Evolutionary conservation across 768 basidiomycete species (phyloP), one percentile per base, ranked within the genome.

Genomic region (Tylopilus subfusipes): DNA sequence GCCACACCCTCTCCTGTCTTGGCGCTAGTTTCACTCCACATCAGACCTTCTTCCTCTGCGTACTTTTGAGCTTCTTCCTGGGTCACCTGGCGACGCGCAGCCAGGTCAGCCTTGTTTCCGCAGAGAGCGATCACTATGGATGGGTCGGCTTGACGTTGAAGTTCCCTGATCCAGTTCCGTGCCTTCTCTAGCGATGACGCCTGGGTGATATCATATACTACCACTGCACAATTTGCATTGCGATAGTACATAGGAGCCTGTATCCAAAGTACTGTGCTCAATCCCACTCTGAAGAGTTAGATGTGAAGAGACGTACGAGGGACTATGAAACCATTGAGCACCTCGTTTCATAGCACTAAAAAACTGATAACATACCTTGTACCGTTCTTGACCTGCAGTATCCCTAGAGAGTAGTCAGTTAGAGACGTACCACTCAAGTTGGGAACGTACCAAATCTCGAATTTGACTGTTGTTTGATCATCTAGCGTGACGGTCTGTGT

Each of bases 241-340:
- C 93, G 87, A 74, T 97, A 97, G 77, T 96, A 96, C 93, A 95
- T 96, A 52, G 92, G 93, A 34, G 92, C 91, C 84, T 93, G 52
- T 39, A 19, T 29, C 25, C 31, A 52, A 46, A 39, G 50, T 34
- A n/a, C 31, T 30, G n/a, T n/a, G 50, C 27, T 65, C 42, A 56
- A 33, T 29, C 4, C 33, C 25, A 19, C n/a, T 33, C 19, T 33
- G 29, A 19, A 34, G 16, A 43, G 18, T 4, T 21, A 5, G 30
- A 24, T 29, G 56, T 25, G 29, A 47, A 29, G 38, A 27, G 33
- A 73, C 82, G 53, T 72, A 81, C 78, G 57, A 80, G 75, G 13
- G 80, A 79, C 76, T 78, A 48, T 45, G 19, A 43, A 50, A 22
- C 31, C 38, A 53, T 53, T 22, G 53, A 42, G 36, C 12, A 21